Base-by-base conservation (phyloP, 2,329 filamentous ascomycete species). In the Colletotrichum agaves region DNA sequence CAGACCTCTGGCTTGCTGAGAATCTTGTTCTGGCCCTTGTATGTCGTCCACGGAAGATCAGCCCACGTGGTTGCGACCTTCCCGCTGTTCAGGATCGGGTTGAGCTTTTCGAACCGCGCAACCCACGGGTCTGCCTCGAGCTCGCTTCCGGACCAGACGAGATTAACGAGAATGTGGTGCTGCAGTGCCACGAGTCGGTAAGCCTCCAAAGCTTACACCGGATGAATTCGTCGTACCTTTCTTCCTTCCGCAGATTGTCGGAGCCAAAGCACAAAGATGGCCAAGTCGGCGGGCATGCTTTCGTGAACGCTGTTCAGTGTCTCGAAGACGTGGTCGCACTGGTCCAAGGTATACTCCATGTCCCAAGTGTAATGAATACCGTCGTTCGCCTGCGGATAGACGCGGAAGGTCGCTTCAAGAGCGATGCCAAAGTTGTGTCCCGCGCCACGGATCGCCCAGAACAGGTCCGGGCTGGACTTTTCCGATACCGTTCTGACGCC, bases 371-470 rank as follows among this genome's bases (percentile, higher is more conserved):
- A 37, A 37, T 71, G 58, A 68, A 71, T 62, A 6, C 73, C 50
- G 15, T 39, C 57, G 37, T 63, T 77, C 31, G 74, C 74, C 71
- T 80, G 78, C 8, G 72, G 46, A 67, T 74, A 79, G 17, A 82
- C 73, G 65, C 77, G 80, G 72, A 84, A 81, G 41, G 75, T 79
- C 13, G 82, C 78, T 68, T 79, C 82, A 61, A 82, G 72, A 39
- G 85, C 79, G 53, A 86, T 80, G 44, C 84, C 84, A 69, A 86
- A 81, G 70, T 85, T 85, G 15, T 80, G 82, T 1, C 82, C 84
- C 1, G 84, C 84, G 17, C 84, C 84, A 73, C 77, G 82, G 0
- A 86, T 72, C 13, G 81, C 83, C 83, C 82, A 85, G 71, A 84
- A 77, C 0, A 86, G 72, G 66, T 85, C 82, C 2, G 68, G 15